Base-by-base conservation (phyloP, 176 grass and related monocot species). In the Raddia guianensis region DNA sequence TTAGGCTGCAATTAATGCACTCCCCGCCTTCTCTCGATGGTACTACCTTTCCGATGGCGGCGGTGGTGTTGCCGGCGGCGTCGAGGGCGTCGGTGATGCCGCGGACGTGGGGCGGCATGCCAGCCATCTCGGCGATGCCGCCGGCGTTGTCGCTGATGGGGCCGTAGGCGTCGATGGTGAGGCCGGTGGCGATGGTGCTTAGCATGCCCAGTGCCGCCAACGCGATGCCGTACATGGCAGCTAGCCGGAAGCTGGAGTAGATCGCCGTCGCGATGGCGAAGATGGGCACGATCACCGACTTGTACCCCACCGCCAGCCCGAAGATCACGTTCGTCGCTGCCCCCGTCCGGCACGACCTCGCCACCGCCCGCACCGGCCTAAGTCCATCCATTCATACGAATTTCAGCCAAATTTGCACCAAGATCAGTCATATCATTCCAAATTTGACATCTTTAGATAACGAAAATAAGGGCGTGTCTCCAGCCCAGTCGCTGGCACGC, bases 121-220 rank as follows among this genome's bases (percentile, higher is more conserved):
- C 90, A 50, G 93, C 59, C 90, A 95, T 95, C 87, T 92, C 93
- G 33, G 93, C 93, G 73, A 95, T 95, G 11, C 93, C 93, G 42
- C 93, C 93, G 18, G 93, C 93, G 89, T 95, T 95, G 73, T 92
- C 93, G 74, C 93, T 92, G 86, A 92, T 95, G 53, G 87, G 90
- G 0, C 90, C 93, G 86, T 92, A 92, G 2, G 90, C 93, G 86
- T 95, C 93, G 63, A 95, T 92, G 52, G 81, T 64, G 7, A 95
- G 77, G 3, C 93, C 87, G 2, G 90, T 95, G 12, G 90, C 90
- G 14, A 95, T 79, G 58, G 93, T 95, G 90, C 93, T 95, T 63
- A 95, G 93, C 90, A 95, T 95, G 37, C 93, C 93, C 9, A 95
- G 80, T 49, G 93, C 93, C 3, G 90, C 82, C 52, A 95, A 54